Conservation (phyloP, 345 rosid species). For the Lumnitzera racemosa region DNA sequence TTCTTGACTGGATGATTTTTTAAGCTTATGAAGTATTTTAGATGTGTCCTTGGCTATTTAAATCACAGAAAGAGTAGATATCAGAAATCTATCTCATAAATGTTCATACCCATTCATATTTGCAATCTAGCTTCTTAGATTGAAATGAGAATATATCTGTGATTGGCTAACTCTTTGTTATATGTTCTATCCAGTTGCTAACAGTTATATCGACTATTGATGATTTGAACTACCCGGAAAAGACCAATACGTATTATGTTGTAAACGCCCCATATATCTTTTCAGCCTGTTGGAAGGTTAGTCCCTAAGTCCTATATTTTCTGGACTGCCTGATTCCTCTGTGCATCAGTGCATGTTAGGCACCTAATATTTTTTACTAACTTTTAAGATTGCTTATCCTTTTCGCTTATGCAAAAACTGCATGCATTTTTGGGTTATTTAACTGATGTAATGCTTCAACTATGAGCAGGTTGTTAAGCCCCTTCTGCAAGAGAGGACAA, state of each 20-base stretch:
- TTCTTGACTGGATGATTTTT: no score
- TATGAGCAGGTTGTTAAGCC: constrained; percentile 79
- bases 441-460: not conserved
- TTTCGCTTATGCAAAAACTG: not conserved
- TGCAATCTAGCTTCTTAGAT: no score
- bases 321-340: not conserved
- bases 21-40: no score
- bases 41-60: no score
- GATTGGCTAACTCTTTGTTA: not conserved
- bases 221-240: constrained; percentile 97
- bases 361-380: not conserved
- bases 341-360: not conserved
- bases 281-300: constrained; percentile 92
- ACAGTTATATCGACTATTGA: constrained; percentile 77
- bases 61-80: no score
- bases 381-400: not conserved
- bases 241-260: constrained; percentile 75
- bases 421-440: not conserved
- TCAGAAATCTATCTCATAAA: no score
- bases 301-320: not conserved
- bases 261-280: constrained; percentile 90
- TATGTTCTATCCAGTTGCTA: constrained; percentile 54
- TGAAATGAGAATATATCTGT: not conserved
- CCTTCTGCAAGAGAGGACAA: constrained; percentile 88
- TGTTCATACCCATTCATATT: no score